These are phyloP conservation scores for Aciculoconidium aculeatum DNA, from an alignment of 805 yeast species.

Conservation along the genomic window DNA sequence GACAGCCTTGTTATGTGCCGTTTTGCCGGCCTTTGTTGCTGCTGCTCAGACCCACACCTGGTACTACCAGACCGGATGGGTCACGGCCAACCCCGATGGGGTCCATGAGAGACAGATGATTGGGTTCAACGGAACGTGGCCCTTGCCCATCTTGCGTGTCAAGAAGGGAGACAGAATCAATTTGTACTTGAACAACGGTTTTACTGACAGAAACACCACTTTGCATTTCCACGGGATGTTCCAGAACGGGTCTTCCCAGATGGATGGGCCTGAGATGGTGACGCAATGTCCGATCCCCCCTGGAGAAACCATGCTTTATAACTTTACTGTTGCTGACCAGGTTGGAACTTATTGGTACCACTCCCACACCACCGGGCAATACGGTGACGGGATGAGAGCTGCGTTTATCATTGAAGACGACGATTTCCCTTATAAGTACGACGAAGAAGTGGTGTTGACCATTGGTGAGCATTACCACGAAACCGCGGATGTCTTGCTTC, in stretches of 20 bases:
- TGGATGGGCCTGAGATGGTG: constrained; percentile 90
- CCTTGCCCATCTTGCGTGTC: constrained; percentile 81
- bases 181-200: constrained; percentile 70
- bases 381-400: constrained; percentile 91
- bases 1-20: constrained; percentile 10
- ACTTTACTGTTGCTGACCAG: constrained; percentile 81
- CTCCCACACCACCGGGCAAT: constrained; percentile 85
- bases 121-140: constrained; percentile 70
- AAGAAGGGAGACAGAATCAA: constrained; percentile 74
- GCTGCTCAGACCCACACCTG: constrained; percentile 51
- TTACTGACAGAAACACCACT: constrained; percentile 62
- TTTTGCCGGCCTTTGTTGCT: constrained; percentile 14
- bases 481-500: constrained; percentile 43
- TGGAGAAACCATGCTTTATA: constrained; percentile 67
- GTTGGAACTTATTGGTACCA: constrained; percentile 97
- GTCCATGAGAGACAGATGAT: constrained; percentile 48
- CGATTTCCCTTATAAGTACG: constrained; percentile 60
- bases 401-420: constrained; percentile 69
- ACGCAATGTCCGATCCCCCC: constrained; percentile 93
- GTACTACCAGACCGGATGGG: constrained; percentile 65
- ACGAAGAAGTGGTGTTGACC: constrained; percentile 67
- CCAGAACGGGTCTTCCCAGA: constrained; percentile 64
- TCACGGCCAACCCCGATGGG: constrained; percentile 64
- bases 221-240: constrained; percentile 94
- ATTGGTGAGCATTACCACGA: constrained; percentile 89